A percentile compares a stretch with the other conserved stretches of the same genome.
Evolutionary conservation across 768 basidiomycete genomes (phyloP).

Genomic region (Russula dissimulans): DNA sequence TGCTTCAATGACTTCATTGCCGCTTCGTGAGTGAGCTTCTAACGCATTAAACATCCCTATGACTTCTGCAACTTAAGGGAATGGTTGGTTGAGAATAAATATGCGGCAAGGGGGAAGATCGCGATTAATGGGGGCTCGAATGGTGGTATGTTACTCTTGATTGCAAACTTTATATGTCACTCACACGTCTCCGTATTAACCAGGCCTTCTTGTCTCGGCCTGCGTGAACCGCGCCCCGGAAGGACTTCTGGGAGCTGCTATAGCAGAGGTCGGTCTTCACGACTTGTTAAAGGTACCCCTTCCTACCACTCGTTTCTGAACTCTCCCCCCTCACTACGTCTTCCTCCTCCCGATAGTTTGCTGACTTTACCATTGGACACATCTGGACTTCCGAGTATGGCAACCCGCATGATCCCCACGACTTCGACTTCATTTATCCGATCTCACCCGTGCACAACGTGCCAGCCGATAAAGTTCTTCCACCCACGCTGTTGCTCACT

Average conservation of each 20-base stretch:
- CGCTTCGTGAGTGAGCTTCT: slow-evolving; percentile 46
- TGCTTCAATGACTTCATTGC: slow-evolving; percentile 79
- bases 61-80: slow-evolving; percentile 33
- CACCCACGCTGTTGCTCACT: slow-evolving; percentile 69
- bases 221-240: slow-evolving; percentile 73
- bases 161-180: background rate
- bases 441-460: slow-evolving; percentile 78
- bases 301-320: background rate
- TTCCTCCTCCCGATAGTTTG: slow-evolving; percentile 37
- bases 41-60: background rate
- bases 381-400: slow-evolving; percentile 80
- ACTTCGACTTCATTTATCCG: slow-evolving; percentile 78
- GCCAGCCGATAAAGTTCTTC: slow-evolving; percentile 48
- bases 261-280: slow-evolving; percentile 76
- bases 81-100: slow-evolving; percentile 64
- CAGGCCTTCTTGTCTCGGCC: slow-evolving; percentile 76
- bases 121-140: slow-evolving; percentile 76
- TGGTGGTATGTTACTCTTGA: slow-evolving; percentile 43
- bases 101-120: slow-evolving; percentile 58
- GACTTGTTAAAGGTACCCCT: slow-evolving; percentile 62
- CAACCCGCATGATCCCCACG: slow-evolving; percentile 59
- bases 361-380: slow-evolving; percentile 67
- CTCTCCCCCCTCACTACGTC: background rate
- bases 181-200: background rate
- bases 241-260: slow-evolving; percentile 64